Evolutionary conservation across 208 protist species (phyloP), one percentile per base, ranked within the genome.

Genomic region (Trypanosomatidae sp.): DNA sequence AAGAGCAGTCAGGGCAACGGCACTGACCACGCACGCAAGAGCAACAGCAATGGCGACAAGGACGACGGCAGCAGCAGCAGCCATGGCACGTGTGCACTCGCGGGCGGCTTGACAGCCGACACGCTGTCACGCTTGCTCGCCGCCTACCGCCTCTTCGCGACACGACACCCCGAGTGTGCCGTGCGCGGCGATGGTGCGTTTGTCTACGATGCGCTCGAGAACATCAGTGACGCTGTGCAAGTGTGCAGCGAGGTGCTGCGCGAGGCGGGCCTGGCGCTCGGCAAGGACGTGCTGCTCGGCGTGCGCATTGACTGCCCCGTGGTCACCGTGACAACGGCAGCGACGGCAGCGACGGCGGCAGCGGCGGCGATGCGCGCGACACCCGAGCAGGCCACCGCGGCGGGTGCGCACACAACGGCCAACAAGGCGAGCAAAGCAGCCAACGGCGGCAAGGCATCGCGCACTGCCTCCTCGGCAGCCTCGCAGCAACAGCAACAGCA

Each of bases 191-290:
- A 39, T 20, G 53, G 53, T 0, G 52, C 53, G 3, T 52, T 35
- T 6, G 51, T 67, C n/a, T 60, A 61, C 33, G 68, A 77, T 18
- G 55, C 24, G 30, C 60, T 79, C 37, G 71, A 84, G 11, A 67
- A 63, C 21, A 21, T 91, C 20, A 53, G 45, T 1, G 59, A 64
- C 20, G 56, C 61, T 6, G 39, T 70, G 10, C 48, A 48, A n/a
- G 24, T 69, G n/a, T 56, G 56, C 1, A 50, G 55, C 23, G 68
- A 68, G 48, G 40, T 55, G 26, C 41, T 69, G 37, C 46, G 52
- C 21, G 56, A 48, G n/a, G 66, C 53, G 27, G 61, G 59, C 28
- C 52, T 77, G 18, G 25, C 22, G 25, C 52, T 58, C 3, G 68
- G 64, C 20, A 32, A 27, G 8, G 61, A 77, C 27, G 53, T 71